phyloP scores from a whole-genome alignment of 2,329 filamentous ascomycete species.

The Talaromyces sp. region DNA sequence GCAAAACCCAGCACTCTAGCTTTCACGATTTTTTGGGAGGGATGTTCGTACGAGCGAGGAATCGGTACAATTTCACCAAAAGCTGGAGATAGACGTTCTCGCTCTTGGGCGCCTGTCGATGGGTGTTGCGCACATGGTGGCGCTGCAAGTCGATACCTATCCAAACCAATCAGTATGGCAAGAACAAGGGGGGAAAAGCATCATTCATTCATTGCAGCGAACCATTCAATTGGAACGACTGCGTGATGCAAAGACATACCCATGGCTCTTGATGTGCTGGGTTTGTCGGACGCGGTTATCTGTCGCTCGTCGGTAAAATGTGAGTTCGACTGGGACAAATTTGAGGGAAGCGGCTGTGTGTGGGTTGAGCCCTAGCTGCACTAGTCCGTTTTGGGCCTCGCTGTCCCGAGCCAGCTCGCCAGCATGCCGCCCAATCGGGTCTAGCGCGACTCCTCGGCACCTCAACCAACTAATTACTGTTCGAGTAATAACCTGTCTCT shows the following conservation, averaged over 20 bases:
- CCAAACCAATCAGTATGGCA: conserved; percentile 1
- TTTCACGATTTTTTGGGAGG: not conserved
- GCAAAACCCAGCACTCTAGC: not conserved
- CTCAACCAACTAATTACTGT: not conserved
- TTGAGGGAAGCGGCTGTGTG: conserved; percentile 36
- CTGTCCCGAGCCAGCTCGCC: not conserved
- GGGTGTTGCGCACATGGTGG: conserved; percentile 61
- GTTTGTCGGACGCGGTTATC: conserved; percentile 34
- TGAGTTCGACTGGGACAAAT: conserved; percentile 34
- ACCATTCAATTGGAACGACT: not conserved
- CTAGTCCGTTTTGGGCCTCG: conserved; percentile 24
- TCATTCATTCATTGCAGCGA: not conserved
- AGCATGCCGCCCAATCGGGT: not conserved
- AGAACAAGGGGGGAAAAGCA: not conserved
- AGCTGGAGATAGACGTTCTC: conserved; percentile 97
- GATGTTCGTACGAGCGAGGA: conserved; percentile 70
- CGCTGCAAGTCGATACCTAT: conserved; percentile 54
- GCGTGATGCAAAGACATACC: conserved; percentile 22
- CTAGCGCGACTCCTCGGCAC: not conserved
- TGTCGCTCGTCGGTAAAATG: conserved; percentile 34
- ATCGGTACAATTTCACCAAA: conserved; percentile 97
- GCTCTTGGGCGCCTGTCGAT: conserved; percentile 95
- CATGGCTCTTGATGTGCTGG: conserved; percentile 40
- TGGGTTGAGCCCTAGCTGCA: conserved; percentile 38
- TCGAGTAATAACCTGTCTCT: not conserved